These are phyloP conservation scores for Teunomyces lycoperdinae DNA, from an alignment of 805 yeast genomes.

Conservation along the genomic window DNA sequence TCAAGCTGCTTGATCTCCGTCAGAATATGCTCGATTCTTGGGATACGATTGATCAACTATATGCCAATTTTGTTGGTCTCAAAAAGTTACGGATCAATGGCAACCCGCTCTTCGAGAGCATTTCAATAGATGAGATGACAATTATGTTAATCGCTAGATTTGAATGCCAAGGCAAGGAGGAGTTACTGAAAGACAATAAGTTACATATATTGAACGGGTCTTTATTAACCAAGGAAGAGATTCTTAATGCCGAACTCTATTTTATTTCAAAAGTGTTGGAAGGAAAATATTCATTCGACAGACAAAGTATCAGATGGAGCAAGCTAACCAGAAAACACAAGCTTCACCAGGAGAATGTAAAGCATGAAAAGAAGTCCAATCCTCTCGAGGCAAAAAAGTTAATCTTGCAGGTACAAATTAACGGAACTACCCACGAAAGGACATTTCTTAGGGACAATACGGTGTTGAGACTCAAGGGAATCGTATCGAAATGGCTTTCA, in stretches of 20 bases:
- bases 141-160: slow-evolving; percentile 46
- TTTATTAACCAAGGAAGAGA: slow-evolving; percentile 40
- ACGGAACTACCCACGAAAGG: slow-evolving; percentile 10
- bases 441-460: slow-evolving; percentile 22
- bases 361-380: not conserved
- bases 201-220: slow-evolving; percentile 59
- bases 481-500: slow-evolving; percentile 15
- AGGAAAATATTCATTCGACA: slow-evolving; percentile 12
- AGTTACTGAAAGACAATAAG: slow-evolving; percentile 9
- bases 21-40: slow-evolving; percentile 47
- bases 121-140: slow-evolving; percentile 32
- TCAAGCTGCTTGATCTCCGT: slow-evolving; percentile 46
- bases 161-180: slow-evolving; percentile 13
- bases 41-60: slow-evolving; percentile 47
- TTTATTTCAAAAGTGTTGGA: slow-evolving; percentile 51
- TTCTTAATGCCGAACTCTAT: slow-evolving; percentile 66
- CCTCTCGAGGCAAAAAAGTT: slow-evolving; percentile 10
- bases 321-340: slow-evolving; percentile 37
- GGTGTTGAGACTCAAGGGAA: slow-evolving; percentile 35
- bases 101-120: slow-evolving; percentile 47
- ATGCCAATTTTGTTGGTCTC: slow-evolving; percentile 38
- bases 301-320: slow-evolving; percentile 38
- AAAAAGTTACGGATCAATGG: slow-evolving; percentile 45
- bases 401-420: slow-evolving; percentile 7
- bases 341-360: slow-evolving; percentile 6